Conservation (phyloP, 2,329 filamentous ascomycete species). For the Capronia americana region DNA sequence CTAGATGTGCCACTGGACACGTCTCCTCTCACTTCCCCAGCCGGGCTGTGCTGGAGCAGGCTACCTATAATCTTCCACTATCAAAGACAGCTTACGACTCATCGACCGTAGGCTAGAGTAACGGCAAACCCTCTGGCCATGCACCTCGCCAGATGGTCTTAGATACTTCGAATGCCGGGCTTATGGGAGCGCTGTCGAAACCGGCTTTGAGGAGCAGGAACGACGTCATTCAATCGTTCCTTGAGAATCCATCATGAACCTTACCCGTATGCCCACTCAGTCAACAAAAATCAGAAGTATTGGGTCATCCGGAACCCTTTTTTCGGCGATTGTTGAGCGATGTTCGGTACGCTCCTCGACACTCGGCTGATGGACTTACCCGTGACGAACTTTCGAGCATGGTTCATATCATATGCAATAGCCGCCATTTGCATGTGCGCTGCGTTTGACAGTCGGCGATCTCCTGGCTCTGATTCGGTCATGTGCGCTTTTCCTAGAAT, state of each 20-base stretch:
- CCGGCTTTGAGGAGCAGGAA: neutral
- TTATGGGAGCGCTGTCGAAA: neutral
- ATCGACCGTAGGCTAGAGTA: neutral
- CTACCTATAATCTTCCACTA: constrained; percentile 1
- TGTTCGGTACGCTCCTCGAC: neutral
- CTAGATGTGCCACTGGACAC: neutral
- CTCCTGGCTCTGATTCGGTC: constrained; percentile 10
- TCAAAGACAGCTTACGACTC: constrained; percentile 15
- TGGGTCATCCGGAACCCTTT: neutral
- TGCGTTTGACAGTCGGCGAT: constrained; percentile 3
- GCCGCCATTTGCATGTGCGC: constrained; percentile 22
- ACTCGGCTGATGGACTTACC: neutral
- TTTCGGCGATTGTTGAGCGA: constrained; percentile 13
- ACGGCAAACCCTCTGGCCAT: neutral
- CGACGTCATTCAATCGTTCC: constrained; percentile 21
- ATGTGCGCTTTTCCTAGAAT: constrained; percentile 9
- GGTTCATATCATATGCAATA: constrained; percentile 8
- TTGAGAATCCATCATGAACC: neutral
- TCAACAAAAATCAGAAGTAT: constrained; percentile 1
- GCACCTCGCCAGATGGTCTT: neutral
- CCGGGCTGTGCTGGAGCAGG: constrained; percentile 18
- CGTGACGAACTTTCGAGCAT: neutral
- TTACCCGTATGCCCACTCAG: neutral
- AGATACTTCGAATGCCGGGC: neutral
- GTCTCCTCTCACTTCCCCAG: constrained; percentile 4